phyloP scores from a whole-genome alignment of 2,329 filamentous ascomycete genomes.

The Thermothelomyces thermophilus region DNA sequence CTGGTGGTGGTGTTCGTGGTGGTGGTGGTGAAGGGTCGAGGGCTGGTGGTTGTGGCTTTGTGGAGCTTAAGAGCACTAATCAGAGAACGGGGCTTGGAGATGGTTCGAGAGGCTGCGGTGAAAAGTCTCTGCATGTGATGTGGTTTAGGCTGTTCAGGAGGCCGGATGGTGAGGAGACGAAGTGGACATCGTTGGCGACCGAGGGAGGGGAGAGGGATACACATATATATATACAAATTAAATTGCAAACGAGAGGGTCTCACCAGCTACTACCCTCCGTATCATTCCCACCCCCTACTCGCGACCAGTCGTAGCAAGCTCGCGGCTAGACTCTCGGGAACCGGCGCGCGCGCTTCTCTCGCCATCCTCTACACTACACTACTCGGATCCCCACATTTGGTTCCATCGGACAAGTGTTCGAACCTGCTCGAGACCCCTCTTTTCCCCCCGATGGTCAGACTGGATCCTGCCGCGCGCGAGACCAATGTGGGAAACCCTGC shows the following conservation, averaged over 20 bases:
- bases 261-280: no score
- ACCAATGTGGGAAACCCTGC: conserved; percentile 1
- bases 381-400: not conserved
- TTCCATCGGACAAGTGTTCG: no score
- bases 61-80: no score
- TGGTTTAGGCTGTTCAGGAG: not conserved
- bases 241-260: no score
- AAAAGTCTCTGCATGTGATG: conserved; percentile 1
- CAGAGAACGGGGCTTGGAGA: not conserved
- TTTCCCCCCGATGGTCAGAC: not conserved
- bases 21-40: conserved; percentile 28
- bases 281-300: no score
- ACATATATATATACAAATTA: not conserved
- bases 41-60: conserved; percentile 8
- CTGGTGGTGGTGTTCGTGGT: conserved; percentile 9
- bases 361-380: not conserved
- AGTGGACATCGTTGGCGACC: not conserved
- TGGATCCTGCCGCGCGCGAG: conserved; percentile 10
- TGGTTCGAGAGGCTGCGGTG: not conserved
- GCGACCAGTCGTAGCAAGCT: no score
- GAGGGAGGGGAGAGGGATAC: not conserved
- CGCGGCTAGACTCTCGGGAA: no score
- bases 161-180: not conserved
- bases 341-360: conserved; percentile 9
- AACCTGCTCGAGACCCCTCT: not conserved